Evolutionary conservation across 495 filamentous ascomycete species (phyloP), one percentile per base, ranked within the genome.

Genomic region (Sphaerosporella brunnea): DNA sequence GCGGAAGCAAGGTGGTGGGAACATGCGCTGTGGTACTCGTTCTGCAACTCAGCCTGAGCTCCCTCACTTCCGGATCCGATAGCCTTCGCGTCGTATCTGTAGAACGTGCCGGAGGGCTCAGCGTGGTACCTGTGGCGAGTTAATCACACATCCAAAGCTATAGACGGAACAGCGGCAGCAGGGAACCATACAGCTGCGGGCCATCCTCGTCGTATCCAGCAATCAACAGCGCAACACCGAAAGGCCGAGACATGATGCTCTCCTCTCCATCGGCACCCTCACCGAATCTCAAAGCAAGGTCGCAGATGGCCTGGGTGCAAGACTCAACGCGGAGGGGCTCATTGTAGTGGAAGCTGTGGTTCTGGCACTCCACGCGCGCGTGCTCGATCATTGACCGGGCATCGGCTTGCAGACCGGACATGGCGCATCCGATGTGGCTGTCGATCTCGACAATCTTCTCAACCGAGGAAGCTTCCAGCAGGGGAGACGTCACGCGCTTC

Each of bases 401-500:
- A 67, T 97, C 90, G 51, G 90, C 90, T 68, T 97, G 90, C 49
- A 97, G 72, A 16, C 90, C 90, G 48, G 78, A 84, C 92, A 96
- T 97, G 66, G 90, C 92, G 68, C 90, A 96, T 42, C 90, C 90
- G 56, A 97, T 93, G 70, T 97, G 90, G 53, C 79, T 75, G 70
- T 97, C 90, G 68, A 97, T 95, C 63, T 96, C 88, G 61, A 97
- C 90, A 54, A 97, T 96, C 73, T 97, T 97, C 66, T 97, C 90
- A 56, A 97, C 90, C 30, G 85, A 93, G 20, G 81, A 88, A 18
- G 90, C 88, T 66, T 96, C 90, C 55, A 97, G 83, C 28, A 97
- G 83, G 20, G 85, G 85, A 44, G 84, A 93, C 52, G 90, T 97
- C 54, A 96, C 92, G 54, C 90, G 90, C 75, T 97, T 97, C 69